Conservation (phyloP, 495 filamentous ascomycete genomes). For the Xanthoparmelia taractica region DNA sequence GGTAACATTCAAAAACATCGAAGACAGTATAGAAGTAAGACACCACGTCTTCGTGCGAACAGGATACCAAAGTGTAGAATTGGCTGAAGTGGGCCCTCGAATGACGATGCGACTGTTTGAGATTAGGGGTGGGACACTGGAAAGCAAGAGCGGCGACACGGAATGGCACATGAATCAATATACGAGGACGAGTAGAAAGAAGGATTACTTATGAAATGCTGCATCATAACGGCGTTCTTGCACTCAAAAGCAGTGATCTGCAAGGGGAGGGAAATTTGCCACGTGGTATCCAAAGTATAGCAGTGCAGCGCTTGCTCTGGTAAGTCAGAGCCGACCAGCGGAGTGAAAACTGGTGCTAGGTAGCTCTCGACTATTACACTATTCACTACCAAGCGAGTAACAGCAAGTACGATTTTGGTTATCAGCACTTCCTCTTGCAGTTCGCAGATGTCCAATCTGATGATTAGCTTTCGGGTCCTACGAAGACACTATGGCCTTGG, state of each 20-base stretch:
- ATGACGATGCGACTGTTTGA: conserved; percentile 97
- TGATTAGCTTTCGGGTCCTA: background rate
- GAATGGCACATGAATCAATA: conserved; percentile 96
- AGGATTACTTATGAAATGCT: conserved; percentile 68
- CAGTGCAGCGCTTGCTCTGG: background rate
- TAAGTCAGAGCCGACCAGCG: background rate
- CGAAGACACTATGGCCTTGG: background rate
- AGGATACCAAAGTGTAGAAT: conserved; percentile 77
- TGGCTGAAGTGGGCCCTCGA: conserved; percentile 89
- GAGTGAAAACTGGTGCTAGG: background rate
- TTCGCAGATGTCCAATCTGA: background rate
- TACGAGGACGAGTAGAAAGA: conserved; percentile 84
- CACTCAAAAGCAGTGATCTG: background rate
- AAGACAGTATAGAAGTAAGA: conserved; percentile 83
- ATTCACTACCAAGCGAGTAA: background rate
- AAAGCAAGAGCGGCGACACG: conserved; percentile 91
- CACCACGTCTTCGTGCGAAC: conserved; percentile 81
- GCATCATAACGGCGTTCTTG: background rate
- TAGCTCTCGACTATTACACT: background rate
- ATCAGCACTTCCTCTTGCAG: background rate
- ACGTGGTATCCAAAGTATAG: background rate
- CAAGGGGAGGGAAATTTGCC: background rate
- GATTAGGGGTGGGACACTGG: conserved; percentile 84
- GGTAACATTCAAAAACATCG: conserved; percentile 89
- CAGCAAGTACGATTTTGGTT: background rate